Evolutionary conservation across 2,329 filamentous ascomycete genomes (phyloP), one percentile per base, ranked within the genome.

Genomic region (Ophiosphaerella korrae): DNA sequence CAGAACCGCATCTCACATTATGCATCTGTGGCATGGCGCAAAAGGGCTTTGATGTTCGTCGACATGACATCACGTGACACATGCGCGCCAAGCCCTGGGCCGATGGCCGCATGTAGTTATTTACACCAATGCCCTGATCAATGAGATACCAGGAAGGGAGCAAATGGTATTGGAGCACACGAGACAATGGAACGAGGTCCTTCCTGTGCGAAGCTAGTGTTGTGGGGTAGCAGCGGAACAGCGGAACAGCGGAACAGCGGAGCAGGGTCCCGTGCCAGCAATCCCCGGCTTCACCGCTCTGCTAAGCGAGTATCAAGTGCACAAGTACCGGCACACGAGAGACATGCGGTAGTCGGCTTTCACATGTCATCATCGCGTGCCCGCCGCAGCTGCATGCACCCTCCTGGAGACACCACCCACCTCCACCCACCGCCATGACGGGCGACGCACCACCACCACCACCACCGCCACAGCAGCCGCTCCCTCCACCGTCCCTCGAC

Each of bases 401-500:
- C 26, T 11, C 16, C 9, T n/a, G 37, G 23, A 14, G 21, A 11
- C 37, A 40, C 9, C 33, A 31, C n/a, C 21, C 16, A 24, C 13
- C 29, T 14, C 24, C 13, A 39, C 31, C 26, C 26, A 29, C 26
- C 4, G 18, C 34, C 37, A 42, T 42, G 40, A 33, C 26, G 26
- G 40, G 4, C 16, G n/a, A 32, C 13, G n/a, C 35, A 11, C 41
- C 24, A 24, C 9, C 8, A 5, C 31, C 35, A 11, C 41, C 24
- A 24, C 9, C 8, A 5, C 31, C 33, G 26, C 34, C 18, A 39
- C 40, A 44, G 13, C 18, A 21, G 3, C 18, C 18, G 18, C 18
- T 4, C 18, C 18, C 18, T 21, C 33, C 21, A n/a, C 39, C 58
- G 16, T 49, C 84, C 55, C 81, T 96, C 69, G 92, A 97, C 77